These are phyloP conservation scores for Cupressus sempervirens DNA, from an alignment of 75 land plant species.

Conservation along the genomic window DNA sequence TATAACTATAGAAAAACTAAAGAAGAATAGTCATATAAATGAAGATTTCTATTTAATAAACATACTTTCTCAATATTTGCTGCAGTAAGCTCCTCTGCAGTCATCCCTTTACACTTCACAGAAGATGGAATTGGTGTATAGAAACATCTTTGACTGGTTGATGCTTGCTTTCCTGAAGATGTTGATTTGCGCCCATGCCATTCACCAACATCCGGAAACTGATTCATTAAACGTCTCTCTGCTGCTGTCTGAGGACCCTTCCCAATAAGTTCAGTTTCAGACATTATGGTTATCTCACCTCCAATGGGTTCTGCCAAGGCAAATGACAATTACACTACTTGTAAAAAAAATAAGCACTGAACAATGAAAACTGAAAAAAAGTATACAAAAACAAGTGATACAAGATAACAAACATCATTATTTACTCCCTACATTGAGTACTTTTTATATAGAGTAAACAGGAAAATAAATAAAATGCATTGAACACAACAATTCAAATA, in stretches of 20 bases:
- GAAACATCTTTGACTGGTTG: constrained; percentile 49
- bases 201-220: constrained; percentile 24
- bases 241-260: constrained; percentile 41
- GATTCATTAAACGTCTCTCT: constrained; percentile 64
- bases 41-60: neutral
- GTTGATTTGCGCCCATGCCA: neutral
- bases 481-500: no score
- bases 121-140: constrained; percentile 72
- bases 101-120: constrained; percentile 54
- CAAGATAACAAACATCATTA: neutral
- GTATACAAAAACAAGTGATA: neutral
- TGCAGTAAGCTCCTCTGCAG: constrained; percentile 62
- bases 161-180: constrained; percentile 2
- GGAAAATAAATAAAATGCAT: no score
- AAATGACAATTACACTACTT: neutral
- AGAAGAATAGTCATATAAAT: neutral
- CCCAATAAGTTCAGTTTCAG: constrained; percentile 49
- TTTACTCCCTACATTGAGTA: no score
- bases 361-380: neutral
- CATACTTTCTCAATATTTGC: constrained; percentile 81
- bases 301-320: constrained; percentile 66
- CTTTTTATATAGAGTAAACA: no score
- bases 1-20: neutral
- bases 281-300: constrained; percentile 70
- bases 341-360: neutral